These are phyloP conservation scores for Thraustotheca clavata DNA, from an alignment of 352 stramenopile species.

Conservation along the genomic window DNA sequence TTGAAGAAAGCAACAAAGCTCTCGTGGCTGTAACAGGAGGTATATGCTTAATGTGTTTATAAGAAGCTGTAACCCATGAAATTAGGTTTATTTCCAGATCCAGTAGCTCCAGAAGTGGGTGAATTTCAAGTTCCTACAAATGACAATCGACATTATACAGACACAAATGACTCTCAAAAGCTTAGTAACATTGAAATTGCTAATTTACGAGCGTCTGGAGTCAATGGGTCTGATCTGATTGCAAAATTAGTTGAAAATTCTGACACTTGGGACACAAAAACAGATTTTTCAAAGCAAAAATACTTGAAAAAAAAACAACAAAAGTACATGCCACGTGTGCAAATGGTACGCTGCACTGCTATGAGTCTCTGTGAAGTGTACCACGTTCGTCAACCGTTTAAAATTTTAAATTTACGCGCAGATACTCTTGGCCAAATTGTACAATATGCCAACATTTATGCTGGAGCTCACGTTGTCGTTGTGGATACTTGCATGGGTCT, in stretches of 20 bases:
- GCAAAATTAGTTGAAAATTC: slow-evolving; percentile 91
- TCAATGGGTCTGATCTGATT: slow-evolving; percentile 82
- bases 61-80: neutral
- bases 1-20: slow-evolving; percentile 79
- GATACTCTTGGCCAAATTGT: slow-evolving; percentile 93
- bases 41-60: neutral
- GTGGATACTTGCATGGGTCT: slow-evolving; percentile 91
- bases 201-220: slow-evolving; percentile 55
- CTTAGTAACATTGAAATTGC: slow-evolving; percentile 60
- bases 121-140: slow-evolving; percentile 62
- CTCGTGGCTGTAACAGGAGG: slow-evolving; percentile 55
- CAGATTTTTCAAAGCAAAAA: slow-evolving; percentile 94
- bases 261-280: slow-evolving; percentile 91
- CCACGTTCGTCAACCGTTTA: slow-evolving; percentile 82
- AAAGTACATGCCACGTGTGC: slow-evolving; percentile 79
- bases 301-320: slow-evolving; percentile 95
- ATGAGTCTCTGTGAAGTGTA: slow-evolving; percentile 85
- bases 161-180: slow-evolving; percentile 81
- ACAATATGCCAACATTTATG: slow-evolving; percentile 88
- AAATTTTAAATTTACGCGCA: slow-evolving; percentile 85
- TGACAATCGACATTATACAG: slow-evolving; percentile 76
- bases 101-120: slow-evolving; percentile 70
- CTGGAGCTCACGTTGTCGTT: slow-evolving; percentile 79
- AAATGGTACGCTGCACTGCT: slow-evolving; percentile 75
- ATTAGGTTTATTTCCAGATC: slow-evolving; percentile 59